phyloP scores from a whole-genome alignment of 192 early-diverging fungal genomes.

The Backusella psychrophila region DNA sequence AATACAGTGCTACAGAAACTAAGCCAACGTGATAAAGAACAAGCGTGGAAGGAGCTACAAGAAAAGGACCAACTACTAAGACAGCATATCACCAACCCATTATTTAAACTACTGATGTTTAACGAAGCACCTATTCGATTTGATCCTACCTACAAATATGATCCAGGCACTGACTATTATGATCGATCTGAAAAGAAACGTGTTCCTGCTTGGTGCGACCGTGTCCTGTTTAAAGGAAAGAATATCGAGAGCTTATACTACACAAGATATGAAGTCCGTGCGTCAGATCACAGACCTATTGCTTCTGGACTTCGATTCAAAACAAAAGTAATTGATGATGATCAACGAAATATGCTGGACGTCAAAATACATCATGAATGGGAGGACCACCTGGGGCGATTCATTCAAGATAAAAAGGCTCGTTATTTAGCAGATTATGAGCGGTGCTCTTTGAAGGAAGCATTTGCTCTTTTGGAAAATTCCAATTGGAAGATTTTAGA shows the following conservation, averaged over 20 bases:
- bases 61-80: slow-evolving; percentile 62
- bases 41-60: slow-evolving; percentile 55
- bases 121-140: slow-evolving; percentile 78
- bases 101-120: slow-evolving; percentile 77
- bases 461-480: background rate
- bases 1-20: slow-evolving; percentile 56
- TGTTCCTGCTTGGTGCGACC: slow-evolving; percentile 95
- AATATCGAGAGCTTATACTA: slow-evolving; percentile 50
- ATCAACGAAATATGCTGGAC: slow-evolving; percentile 39
- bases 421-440: slow-evolving; percentile 23
- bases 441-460: slow-evolving; percentile 10
- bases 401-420: slow-evolving; percentile 21
- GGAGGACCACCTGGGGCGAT: slow-evolving; percentile 35
- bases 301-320: slow-evolving; percentile 61
- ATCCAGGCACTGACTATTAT: slow-evolving; percentile 79
- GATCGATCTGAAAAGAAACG: slow-evolving; percentile 94
- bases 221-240: slow-evolving; percentile 66
- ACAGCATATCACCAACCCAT: slow-evolving; percentile 50
- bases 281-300: slow-evolving; percentile 89
- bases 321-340: slow-evolving; percentile 59
- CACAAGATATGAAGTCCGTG: slow-evolving; percentile 63
- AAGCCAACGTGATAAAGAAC: slow-evolving; percentile 5
- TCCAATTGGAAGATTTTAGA: slow-evolving; percentile 20
- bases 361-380: slow-evolving; percentile 51
- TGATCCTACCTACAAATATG: slow-evolving; percentile 97